phyloP scores from a whole-genome alignment of 2,329 filamentous ascomycete genomes.

The Keithomyces neogunnii region DNA sequence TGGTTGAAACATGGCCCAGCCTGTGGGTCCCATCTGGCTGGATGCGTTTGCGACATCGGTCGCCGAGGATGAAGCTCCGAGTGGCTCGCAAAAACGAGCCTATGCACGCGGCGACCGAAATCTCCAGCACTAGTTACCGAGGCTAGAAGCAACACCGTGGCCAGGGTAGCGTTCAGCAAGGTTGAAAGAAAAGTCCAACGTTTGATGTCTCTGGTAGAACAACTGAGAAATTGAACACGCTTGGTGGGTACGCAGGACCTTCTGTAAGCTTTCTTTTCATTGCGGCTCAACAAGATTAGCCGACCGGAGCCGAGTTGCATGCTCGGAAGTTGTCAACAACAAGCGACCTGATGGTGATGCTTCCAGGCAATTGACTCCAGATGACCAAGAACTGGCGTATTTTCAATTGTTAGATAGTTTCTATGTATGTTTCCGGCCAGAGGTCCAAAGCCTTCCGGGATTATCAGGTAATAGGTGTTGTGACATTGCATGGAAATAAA shows the following conservation, averaged over 20 bases:
- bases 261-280: too few relatives aligned
- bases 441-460: too few relatives aligned
- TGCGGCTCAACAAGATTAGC: not conserved
- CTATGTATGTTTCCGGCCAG: too few relatives aligned
- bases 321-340: conserved; percentile 4
- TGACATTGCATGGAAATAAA: too few relatives aligned
- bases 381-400: too few relatives aligned
- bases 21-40: too few relatives aligned
- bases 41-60: not conserved
- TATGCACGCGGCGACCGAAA: not conserved
- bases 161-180: not conserved
- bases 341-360: not conserved
- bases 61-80: not conserved
- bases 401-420: too few relatives aligned
- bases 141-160: not conserved
- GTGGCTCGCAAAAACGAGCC: not conserved
- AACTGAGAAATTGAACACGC: not conserved
- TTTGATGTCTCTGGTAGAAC: not conserved
- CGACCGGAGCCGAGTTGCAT: conserved; percentile 9
- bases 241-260: too few relatives aligned
- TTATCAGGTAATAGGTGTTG: too few relatives aligned
- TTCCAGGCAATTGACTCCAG: not conserved
- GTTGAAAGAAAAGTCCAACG: not conserved
- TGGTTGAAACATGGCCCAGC: too few relatives aligned
- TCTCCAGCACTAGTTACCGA: not conserved